Base-by-base conservation (phyloP, 495 filamentous ascomycete species). In the Talaromyces borbonicus region DNA sequence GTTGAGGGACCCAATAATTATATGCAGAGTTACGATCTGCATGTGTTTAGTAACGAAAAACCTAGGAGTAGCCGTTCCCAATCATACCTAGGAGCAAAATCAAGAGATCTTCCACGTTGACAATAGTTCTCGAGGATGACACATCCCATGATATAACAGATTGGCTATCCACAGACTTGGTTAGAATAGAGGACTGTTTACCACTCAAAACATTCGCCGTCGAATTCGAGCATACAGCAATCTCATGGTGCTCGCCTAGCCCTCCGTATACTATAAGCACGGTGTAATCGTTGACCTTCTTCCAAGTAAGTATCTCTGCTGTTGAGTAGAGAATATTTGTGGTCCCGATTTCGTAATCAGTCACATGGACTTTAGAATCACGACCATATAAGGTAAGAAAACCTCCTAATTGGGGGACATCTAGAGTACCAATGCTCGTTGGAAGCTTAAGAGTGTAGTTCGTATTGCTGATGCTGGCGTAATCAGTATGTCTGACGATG, bases 241-340 rank as follows among this genome's bases (percentile, higher is more conserved):
- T 57, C 56, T 89, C 85, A 52, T 90, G 82, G 3, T 69, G 71
- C 55, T 89, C 85, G 3, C 68, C 71, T 14, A 73, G 59, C 5
- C 75, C 83, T n/a, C 84, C 84, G 51, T 86, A 90, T 11, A 92
- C 52, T n/a, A 89, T 62, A 3, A 88, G 61, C 3, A 84, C 65
- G 22, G 77, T 83, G 49, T 68, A 72, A 5, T 69, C 54, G 12
- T 63, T 70, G 50, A 76, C 73, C 42, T 72, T 67, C 58, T 81
- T 77, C 78, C 78, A 82, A 2, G 81, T 86, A 44, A 86, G 85
- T 12, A 87, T 71, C 47, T 92, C 85, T 0, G 79, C 82, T 3
- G 84, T 82, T 0, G 81, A 87, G 63, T 89, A 90, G 5, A 87
- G 62, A 15, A 90, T 56, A 7, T 69, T 79, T 1, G 66, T 67